phyloP scores from a whole-genome alignment of 1,284 basidiomycete genomes.

The Hymenochaete sp. region DNA sequence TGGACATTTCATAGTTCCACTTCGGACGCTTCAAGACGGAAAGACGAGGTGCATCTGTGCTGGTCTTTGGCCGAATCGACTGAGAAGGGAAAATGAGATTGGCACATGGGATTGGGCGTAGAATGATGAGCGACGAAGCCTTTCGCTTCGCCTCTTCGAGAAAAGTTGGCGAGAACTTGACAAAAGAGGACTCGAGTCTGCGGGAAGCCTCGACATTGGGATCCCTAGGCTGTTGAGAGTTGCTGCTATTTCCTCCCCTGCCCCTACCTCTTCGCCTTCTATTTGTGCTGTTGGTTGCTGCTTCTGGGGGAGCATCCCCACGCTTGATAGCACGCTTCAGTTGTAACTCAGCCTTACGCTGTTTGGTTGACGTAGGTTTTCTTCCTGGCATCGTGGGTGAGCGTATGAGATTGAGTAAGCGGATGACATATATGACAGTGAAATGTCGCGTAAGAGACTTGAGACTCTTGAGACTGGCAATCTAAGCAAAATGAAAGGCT shows the following conservation, averaged over 20 bases:
- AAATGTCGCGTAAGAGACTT: too few species aligned
- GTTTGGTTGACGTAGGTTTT: slow-evolving; percentile 55
- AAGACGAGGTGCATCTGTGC: neutral
- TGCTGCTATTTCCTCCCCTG: slow-evolving; percentile 3
- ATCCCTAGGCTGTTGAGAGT: slow-evolving; percentile 7
- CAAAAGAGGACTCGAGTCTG: slow-evolving; percentile 64
- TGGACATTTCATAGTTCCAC: slow-evolving; percentile 77
- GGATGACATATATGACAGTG: too few species aligned
- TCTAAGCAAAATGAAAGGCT: too few species aligned
- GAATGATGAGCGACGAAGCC: slow-evolving; percentile 45
- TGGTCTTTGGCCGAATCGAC: neutral
- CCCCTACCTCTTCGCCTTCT: slow-evolving; percentile 11
- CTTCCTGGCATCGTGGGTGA: slow-evolving; percentile 50
- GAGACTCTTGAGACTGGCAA: too few species aligned
- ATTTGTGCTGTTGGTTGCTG: slow-evolving; percentile 24
- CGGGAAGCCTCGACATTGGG: slow-evolving; percentile 23
- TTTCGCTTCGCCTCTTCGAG: slow-evolving; percentile 53
- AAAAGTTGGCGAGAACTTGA: slow-evolving; percentile 54
- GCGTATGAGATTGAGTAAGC: too few species aligned
- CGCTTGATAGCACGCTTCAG: slow-evolving; percentile 77
- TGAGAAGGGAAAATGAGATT: slow-evolving; percentile 34
- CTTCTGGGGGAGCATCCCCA: slow-evolving; percentile 49
- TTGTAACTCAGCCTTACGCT: slow-evolving; percentile 63
- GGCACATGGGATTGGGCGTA: slow-evolving; percentile 48
- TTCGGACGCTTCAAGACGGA: slow-evolving; percentile 49